These are phyloP conservation scores for Papiliotrema terrestris DNA, from an alignment of 1,284 basidiomycete genomes.

Conservation along the genomic window DNA sequence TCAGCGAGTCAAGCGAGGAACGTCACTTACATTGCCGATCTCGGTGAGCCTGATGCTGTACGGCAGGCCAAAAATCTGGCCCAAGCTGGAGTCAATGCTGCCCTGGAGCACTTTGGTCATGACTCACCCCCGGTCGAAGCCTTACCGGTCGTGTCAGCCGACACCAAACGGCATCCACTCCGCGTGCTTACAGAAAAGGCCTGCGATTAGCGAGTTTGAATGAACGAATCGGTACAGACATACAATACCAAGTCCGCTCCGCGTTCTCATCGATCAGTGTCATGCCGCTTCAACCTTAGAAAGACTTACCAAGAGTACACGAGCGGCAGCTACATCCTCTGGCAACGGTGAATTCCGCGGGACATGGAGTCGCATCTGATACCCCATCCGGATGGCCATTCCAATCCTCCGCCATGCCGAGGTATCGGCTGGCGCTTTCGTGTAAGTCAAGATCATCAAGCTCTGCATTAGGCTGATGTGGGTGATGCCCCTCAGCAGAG, in stretches of 20 bases:
- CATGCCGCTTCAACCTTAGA: background rate
- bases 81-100: conserved; percentile 14
- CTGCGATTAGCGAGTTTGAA: conserved; percentile 13
- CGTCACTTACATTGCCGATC: conserved; percentile 22
- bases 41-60: conserved; percentile 25
- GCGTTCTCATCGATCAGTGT: conserved; percentile 15
- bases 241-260: conserved; percentile 40
- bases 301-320: conserved; percentile 25
- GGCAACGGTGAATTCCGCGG: conserved; percentile 23
- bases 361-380: conserved; percentile 33
- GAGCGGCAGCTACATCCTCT: conserved; percentile 24
- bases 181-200: conserved; percentile 24
- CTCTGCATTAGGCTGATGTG: conserved; percentile 34
- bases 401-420: conserved; percentile 24
- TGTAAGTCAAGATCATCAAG: conserved; percentile 39
- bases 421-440: conserved; percentile 27
- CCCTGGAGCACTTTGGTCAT: background rate
- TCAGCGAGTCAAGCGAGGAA: background rate
- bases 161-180: background rate
- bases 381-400: conserved; percentile 25
- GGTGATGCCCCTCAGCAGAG: conserved; percentile 19
- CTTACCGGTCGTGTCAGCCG: conserved; percentile 1
- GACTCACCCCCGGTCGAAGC: conserved; percentile 33
- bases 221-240: conserved; percentile 9
- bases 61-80: conserved; percentile 30